These are phyloP conservation scores for Xylaria polymorpha DNA, from an alignment of 2,329 filamentous ascomycete species.

Conservation along the genomic window DNA sequence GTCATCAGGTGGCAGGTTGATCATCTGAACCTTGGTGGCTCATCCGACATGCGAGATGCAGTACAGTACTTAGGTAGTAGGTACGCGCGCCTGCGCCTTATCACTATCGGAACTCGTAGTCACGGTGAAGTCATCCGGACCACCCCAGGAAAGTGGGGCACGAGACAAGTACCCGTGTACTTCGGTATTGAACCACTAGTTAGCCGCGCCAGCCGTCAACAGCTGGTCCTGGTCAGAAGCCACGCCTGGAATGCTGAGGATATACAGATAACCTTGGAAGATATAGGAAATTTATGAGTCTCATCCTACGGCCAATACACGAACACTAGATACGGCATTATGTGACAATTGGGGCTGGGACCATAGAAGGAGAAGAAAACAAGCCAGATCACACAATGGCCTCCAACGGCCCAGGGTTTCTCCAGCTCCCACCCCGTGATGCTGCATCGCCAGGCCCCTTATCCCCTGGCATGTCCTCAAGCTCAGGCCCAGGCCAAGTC, in stretches of 20 bases:
- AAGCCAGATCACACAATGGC: conserved; percentile 42
- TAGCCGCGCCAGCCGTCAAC: not conserved
- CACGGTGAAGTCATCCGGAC: conserved; percentile 45
- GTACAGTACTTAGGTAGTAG: not conserved
- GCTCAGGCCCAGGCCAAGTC: conserved; percentile 47
- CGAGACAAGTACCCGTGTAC: not conserved
- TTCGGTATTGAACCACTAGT: not conserved
- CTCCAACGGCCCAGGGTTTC: conserved; percentile 45
- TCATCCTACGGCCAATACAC: not conserved
- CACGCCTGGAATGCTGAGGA: not conserved
- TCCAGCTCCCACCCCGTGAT: conserved; percentile 47
- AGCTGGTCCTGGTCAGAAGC: not conserved
- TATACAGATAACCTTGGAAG: no score
- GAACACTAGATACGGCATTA: not conserved
- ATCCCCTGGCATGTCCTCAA: conserved; percentile 50
- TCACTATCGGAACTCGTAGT: conserved; percentile 37
- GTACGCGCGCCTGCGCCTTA: conserved; percentile 30
- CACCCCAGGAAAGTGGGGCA: conserved; percentile 1
- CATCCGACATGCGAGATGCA: conserved; percentile 15
- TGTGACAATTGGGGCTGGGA: conserved; percentile 1
- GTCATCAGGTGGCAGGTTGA: conserved; percentile 24
- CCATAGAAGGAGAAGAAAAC: not conserved
- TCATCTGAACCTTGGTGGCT: conserved; percentile 42
- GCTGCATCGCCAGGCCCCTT: conserved; percentile 44
- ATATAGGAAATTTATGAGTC: conserved; percentile 1